A percentile compares a stretch with the other conserved stretches of the same genome.
phyloP scores from a whole-genome alignment of 306 rosid genomes.

The Malus asiatica region DNA sequence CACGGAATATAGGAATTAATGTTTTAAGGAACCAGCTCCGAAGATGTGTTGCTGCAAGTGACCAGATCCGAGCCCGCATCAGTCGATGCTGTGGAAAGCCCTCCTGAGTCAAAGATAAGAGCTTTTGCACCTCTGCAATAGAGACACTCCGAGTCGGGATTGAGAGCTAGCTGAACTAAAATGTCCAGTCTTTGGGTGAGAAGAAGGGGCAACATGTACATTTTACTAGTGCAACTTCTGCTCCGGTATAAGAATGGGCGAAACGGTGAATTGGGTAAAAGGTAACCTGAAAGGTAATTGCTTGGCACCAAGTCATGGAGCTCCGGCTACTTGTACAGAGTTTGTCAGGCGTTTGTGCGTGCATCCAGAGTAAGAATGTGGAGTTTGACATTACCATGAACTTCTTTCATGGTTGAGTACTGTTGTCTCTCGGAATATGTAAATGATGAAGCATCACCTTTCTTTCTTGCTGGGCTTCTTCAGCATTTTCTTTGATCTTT shows the following conservation, averaged over 20 bases:
- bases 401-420: background rate
- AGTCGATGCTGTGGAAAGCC: too few species aligned
- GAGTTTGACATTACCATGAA: background rate
- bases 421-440: background rate
- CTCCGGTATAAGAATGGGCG: background rate
- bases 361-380: background rate
- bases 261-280: background rate
- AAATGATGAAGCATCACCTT: slow-evolving; percentile 12
- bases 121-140: too few species aligned
- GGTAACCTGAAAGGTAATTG: background rate
- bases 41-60: background rate
- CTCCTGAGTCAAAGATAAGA: too few species aligned
- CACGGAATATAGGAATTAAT: background rate
- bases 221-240: background rate
- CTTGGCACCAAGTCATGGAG: background rate
- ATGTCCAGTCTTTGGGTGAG: background rate
- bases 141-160: background rate
- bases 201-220: background rate
- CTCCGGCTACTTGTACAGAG: background rate
- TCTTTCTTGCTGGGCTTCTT: slow-evolving; percentile 44
- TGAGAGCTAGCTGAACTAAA: background rate
- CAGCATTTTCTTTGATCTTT: slow-evolving; percentile 43
- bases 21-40: background rate
- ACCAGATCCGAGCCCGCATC: too few species aligned
- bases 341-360: background rate